Conservation (phyloP, 1,284 basidiomycete genomes). For the Macrocybe sp. region DNA sequence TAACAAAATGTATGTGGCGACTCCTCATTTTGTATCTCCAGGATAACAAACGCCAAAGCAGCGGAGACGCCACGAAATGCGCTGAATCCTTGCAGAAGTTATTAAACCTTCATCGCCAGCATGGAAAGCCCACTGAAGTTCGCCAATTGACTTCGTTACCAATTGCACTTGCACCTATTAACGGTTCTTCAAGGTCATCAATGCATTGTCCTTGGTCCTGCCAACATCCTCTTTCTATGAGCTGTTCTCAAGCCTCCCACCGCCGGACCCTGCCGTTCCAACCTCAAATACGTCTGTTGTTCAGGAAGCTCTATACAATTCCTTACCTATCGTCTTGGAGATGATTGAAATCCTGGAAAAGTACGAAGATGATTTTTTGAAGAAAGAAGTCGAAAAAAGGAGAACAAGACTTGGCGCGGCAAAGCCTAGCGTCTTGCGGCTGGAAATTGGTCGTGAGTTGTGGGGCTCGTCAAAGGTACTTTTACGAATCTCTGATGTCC, state of each 20-base stretch:
- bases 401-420: constrained; percentile 71
- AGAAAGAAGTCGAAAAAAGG: constrained; percentile 70
- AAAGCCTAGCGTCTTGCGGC: constrained; percentile 62
- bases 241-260: constrained; percentile 63
- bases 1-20: constrained; percentile 45
- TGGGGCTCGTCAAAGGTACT: constrained; percentile 55
- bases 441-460: constrained; percentile 62
- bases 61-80: constrained; percentile 75
- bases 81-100: constrained; percentile 78
- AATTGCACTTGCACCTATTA: background rate
- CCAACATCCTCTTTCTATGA: constrained; percentile 70
- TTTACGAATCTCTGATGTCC: background rate
- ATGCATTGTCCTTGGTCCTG: constrained; percentile 66
- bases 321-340: constrained; percentile 65
- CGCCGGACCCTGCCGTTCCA: constrained; percentile 75
- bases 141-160: constrained; percentile 5
- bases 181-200: constrained; percentile 48
- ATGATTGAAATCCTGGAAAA: constrained; percentile 54
- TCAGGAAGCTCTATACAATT: constrained; percentile 67
- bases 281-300: constrained; percentile 53
- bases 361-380: constrained; percentile 51
- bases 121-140: constrained; percentile 61
- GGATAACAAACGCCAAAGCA: constrained; percentile 23
- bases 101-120: constrained; percentile 57
- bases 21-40: background rate